These are phyloP conservation scores for Tylopilus subfusipes DNA, from an alignment of 768 basidiomycete genomes.

Conservation along the genomic window DNA sequence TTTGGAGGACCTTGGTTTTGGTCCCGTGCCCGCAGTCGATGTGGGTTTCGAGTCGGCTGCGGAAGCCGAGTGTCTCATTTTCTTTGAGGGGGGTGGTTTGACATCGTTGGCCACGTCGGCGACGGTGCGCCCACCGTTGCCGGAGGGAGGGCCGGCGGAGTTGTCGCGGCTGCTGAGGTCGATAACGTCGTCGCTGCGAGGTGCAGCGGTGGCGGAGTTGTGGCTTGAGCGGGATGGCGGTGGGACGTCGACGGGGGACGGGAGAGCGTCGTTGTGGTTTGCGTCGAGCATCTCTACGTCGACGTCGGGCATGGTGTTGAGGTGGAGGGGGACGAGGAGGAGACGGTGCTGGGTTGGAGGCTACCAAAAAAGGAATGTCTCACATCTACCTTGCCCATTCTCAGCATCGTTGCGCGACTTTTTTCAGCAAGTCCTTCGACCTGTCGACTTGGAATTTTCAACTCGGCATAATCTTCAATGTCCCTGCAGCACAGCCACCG, in stretches of 20 bases:
- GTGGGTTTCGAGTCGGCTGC: conserved; percentile 24
- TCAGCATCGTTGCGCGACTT: conserved; percentile 28
- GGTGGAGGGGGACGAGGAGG: conserved; percentile 25
- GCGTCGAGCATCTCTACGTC: conserved; percentile 31
- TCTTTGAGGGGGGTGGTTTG: conserved; percentile 31
- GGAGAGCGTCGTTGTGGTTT: background rate
- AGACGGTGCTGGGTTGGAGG: conserved; percentile 30
- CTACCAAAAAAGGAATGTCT: conserved; percentile 38
- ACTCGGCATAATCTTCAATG: conserved; percentile 8
- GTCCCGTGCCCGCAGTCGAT: conserved; percentile 31
- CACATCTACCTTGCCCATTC: conserved; percentile 26
- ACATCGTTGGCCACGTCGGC: conserved; percentile 19
- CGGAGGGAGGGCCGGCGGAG: conserved; percentile 18
- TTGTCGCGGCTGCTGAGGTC: conserved; percentile 31
- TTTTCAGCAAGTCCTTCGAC: conserved; percentile 21
- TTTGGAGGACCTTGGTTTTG: conserved; percentile 54
- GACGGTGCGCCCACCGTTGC: conserved; percentile 12
- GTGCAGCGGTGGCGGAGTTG: conserved; percentile 14
- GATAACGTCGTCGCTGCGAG: conserved; percentile 26
- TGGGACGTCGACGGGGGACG: conserved; percentile 7
- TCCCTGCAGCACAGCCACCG: conserved; percentile 11
- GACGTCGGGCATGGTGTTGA: conserved; percentile 17
- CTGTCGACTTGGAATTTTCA: conserved; percentile 26
- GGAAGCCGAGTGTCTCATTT: conserved; percentile 25
- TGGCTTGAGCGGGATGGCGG: conserved; percentile 14